These are phyloP conservation scores for Leccinum uliginosum DNA, from an alignment of 768 basidiomycete species.

Conservation along the genomic window DNA sequence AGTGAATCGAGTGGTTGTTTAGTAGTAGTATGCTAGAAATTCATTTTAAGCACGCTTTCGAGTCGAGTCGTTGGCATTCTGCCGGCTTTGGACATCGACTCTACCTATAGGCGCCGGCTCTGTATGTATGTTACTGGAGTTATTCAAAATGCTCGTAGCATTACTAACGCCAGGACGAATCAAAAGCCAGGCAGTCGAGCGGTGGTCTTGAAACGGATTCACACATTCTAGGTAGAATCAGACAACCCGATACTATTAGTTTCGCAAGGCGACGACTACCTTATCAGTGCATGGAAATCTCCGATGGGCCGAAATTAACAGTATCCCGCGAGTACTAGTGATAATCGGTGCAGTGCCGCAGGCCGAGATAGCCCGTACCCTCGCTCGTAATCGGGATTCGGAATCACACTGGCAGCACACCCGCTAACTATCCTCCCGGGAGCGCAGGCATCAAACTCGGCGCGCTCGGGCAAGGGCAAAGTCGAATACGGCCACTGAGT, in stretches of 20 bases:
- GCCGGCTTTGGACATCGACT: neutral
- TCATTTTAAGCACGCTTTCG: neutral
- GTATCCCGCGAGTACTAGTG: neutral
- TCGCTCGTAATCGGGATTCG: neutral
- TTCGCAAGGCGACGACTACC: too few relatives aligned
- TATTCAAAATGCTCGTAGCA: neutral
- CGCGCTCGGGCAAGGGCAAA: neutral
- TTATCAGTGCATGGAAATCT: neutral
- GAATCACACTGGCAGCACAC: neutral
- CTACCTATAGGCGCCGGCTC: neutral
- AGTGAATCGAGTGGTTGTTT: too few relatives aligned
- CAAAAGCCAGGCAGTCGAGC: neutral
- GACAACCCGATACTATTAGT: too few relatives aligned
- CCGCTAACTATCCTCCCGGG: neutral
- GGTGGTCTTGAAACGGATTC: neutral
- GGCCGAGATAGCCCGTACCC: neutral
- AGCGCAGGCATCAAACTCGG: neutral
- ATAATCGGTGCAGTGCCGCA: neutral
- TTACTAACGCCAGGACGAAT: neutral
- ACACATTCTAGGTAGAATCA: neutral
- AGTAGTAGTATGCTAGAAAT: neutral
- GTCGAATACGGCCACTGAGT: neutral
- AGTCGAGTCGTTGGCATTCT: neutral
- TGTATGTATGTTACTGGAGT: neutral
- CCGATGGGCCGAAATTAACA: neutral